Percentiles rank a stretch among this genome's conserved stretches.
phyloP scores from a whole-genome alignment of 768 basidiomycete genomes.

The Agaricus bisporus region DNA sequence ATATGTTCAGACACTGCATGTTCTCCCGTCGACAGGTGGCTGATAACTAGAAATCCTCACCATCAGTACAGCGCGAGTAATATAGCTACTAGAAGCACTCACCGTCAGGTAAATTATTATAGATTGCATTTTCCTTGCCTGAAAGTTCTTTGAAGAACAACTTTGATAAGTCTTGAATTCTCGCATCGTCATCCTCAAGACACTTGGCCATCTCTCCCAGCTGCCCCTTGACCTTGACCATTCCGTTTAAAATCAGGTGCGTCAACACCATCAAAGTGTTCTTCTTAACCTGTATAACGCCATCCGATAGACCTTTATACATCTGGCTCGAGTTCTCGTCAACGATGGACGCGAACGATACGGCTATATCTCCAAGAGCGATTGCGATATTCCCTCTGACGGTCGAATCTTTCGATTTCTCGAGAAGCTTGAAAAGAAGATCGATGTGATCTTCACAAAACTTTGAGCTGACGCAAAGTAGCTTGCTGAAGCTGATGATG shows the following conservation, averaged over 20 bases:
- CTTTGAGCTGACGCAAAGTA: slow-evolving; percentile 90
- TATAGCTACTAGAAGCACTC: slow-evolving; percentile 15
- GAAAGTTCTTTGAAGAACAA: slow-evolving; percentile 95
- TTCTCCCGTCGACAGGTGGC: slow-evolving; percentile 84
- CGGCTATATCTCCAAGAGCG: slow-evolving; percentile 94
- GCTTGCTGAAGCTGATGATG: slow-evolving; percentile 86
- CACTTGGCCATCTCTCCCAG: slow-evolving; percentile 99
- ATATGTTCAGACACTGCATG: slow-evolving; percentile 89
- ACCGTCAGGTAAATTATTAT: slow-evolving; percentile 98
- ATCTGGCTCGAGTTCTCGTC: slow-evolving; percentile 96
- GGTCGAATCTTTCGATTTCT: slow-evolving; percentile 83
- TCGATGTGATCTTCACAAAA: slow-evolving; percentile 90
- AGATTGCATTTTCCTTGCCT: slow-evolving; percentile 98
- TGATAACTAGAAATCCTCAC: slow-evolving; percentile 61
- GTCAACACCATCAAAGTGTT: slow-evolving; percentile 99
- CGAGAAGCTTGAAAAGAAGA: slow-evolving; percentile 89
- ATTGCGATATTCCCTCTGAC: slow-evolving; percentile 97
- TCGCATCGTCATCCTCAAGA: slow-evolving; percentile 80
- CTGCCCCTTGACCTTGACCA: slow-evolving; percentile 99
- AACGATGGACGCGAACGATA: slow-evolving; percentile 95
- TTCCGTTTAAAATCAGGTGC: slow-evolving; percentile 93
- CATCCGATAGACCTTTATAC: slow-evolving; percentile 90
- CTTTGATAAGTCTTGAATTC: slow-evolving; percentile 93
- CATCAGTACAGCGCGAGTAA: not conserved
- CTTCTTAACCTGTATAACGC: slow-evolving; percentile 89